Percentiles rank a stretch among this genome's conserved stretches.
These are phyloP conservation scores for Mycena kentingensis DNA, from an alignment of 768 basidiomycete genomes.

Conservation along the genomic window DNA sequence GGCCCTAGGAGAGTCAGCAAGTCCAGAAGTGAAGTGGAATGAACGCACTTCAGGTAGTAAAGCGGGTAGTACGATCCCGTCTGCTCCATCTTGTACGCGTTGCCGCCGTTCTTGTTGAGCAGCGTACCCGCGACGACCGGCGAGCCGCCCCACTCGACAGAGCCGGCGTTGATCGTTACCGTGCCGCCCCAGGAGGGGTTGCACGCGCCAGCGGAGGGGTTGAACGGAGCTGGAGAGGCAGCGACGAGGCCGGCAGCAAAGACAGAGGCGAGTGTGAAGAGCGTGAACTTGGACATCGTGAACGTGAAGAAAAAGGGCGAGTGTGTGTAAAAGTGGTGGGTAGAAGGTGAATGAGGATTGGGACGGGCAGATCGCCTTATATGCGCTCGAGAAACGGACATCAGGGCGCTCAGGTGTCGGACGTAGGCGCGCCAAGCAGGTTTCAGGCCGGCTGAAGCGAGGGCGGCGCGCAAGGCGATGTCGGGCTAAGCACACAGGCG, in stretches of 20 bases:
- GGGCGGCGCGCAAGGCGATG: no score
- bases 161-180: slow-evolving; percentile 4
- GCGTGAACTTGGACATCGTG: no score
- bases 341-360: no score
- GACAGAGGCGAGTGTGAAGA: no score
- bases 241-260: neutral
- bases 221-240: neutral
- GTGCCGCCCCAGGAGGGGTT: neutral
- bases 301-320: no score
- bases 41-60: slow-evolving; percentile 3
- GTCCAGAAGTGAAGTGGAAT: neutral
- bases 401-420: no score
- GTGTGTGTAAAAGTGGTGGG: no score
- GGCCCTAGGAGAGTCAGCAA: neutral
- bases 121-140: slow-evolving; percentile 1
- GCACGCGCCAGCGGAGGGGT: neutral
- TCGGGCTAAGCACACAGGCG: no score
- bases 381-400: no score
- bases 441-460: no score
- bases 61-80: neutral
- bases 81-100: slow-evolving; percentile 6
- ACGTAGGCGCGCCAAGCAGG: no score
- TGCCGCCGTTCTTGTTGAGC: neutral
- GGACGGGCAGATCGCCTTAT: no score
- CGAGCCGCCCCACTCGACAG: slow-evolving; percentile 4